A percentile compares a stretch with the other conserved stretches of the same genome.
These are phyloP conservation scores for Colletotrichum australisinense DNA, from an alignment of 2,329 filamentous ascomycete genomes.

Conservation along the genomic window DNA sequence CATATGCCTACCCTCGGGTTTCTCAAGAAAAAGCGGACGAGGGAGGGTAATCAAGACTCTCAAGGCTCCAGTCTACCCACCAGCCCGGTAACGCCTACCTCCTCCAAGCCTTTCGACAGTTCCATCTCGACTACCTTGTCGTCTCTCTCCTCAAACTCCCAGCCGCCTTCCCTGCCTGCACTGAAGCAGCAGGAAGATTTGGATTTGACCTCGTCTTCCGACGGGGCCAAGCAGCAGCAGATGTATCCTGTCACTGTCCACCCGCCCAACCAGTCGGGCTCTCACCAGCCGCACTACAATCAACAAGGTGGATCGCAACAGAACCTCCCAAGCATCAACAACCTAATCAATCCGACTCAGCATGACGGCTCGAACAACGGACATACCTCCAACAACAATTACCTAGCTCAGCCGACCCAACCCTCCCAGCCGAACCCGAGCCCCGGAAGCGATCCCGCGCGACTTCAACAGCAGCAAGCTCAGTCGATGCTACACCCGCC, in stretches of 20 bases:
- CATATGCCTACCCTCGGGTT: slow-evolving; percentile 95
- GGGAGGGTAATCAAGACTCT: slow-evolving; percentile 82
- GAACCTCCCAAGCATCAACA: slow-evolving; percentile 84
- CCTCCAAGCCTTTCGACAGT: slow-evolving; percentile 62
- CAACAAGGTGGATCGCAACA: slow-evolving; percentile 61
- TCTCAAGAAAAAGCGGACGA: slow-evolving; percentile 98
- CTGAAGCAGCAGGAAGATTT: slow-evolving; percentile 35
- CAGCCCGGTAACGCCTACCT: slow-evolving; percentile 71
- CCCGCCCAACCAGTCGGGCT: slow-evolving; percentile 42
- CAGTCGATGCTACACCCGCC: slow-evolving; percentile 42
- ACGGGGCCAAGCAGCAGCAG: slow-evolving; percentile 40
- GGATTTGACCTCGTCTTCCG: slow-evolving; percentile 30
- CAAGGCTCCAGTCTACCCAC: slow-evolving; percentile 74
- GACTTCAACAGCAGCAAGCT: slow-evolving; percentile 52
- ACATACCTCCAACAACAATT: slow-evolving; percentile 4
- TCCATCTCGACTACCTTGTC: slow-evolving; percentile 39
- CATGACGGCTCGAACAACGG: slow-evolving; percentile 47
- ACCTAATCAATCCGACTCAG: slow-evolving; percentile 79
- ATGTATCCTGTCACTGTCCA: slow-evolving; percentile 48
- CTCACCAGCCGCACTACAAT: slow-evolving; percentile 46
- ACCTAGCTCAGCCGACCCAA: slow-evolving; percentile 39
- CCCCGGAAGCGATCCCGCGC: slow-evolving; percentile 49
- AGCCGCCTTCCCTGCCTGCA: slow-evolving; percentile 22
- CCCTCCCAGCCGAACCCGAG: slow-evolving; percentile 47
- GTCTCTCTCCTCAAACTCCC: slow-evolving; percentile 36